Percentiles rank a stretch among this genome's conserved stretches.
Evolutionary conservation across 2,329 filamentous ascomycete genomes (phyloP).

Genomic region (Beauveria rudraprayagi): DNA sequence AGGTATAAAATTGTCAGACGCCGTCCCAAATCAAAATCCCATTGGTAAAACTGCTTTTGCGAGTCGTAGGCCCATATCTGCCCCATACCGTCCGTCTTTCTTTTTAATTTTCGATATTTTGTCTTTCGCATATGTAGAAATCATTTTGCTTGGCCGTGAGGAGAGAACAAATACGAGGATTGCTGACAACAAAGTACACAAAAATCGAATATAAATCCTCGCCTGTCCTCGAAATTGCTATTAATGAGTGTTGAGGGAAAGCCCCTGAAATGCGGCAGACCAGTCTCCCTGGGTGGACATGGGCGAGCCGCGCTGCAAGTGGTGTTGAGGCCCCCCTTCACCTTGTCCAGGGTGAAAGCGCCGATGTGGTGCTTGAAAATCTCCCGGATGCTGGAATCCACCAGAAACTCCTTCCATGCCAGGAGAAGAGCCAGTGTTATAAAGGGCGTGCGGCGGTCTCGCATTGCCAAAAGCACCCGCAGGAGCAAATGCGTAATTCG

Average conservation of each 20-base stretch:
- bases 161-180: neutral
- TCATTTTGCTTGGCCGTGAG: constrained; percentile 3
- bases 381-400: constrained; percentile 28
- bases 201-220: constrained; percentile 5
- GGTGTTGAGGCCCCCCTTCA: constrained; percentile 26
- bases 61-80: constrained; percentile 8
- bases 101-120: constrained; percentile 6
- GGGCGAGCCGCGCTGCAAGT: constrained; percentile 31
- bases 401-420: constrained; percentile 23
- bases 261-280: constrained; percentile 57
- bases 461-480: constrained; percentile 26
- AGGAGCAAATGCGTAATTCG: constrained; percentile 28
- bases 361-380: constrained; percentile 39
- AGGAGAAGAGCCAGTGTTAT: constrained; percentile 21
- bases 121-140: constrained; percentile 3
- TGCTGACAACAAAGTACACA: neutral
- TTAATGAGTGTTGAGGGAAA: constrained; percentile 61
- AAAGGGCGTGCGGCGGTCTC: constrained; percentile 19
- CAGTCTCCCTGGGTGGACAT: constrained; percentile 49
- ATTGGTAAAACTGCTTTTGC: constrained; percentile 11
- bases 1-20: constrained; percentile 10
- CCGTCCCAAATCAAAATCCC: constrained; percentile 8
- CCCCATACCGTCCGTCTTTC: neutral
- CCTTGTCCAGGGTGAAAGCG: constrained; percentile 37
- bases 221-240: neutral